Evolutionary conservation across 2,329 filamentous ascomycete genomes (phyloP), one percentile per base, ranked within the genome.

Genomic region (Purpureocillium lavendulum): DNA sequence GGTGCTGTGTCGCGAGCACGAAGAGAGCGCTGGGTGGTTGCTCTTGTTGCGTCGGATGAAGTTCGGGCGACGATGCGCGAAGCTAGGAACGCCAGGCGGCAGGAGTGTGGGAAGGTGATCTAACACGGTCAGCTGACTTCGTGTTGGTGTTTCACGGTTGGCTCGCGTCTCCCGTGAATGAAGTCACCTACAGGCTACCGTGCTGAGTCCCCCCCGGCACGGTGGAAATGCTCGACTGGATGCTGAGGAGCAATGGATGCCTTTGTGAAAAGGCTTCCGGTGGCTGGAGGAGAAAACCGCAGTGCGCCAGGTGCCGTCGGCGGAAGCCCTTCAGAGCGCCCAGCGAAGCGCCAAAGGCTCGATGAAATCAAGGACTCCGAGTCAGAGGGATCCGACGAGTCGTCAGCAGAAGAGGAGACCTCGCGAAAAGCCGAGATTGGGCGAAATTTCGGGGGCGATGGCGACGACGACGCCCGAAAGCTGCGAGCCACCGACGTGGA

Each of bases 41-140:
- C 14, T 32, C 30, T 16, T 24, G 35, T 16, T 28, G 18, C 30
- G 29, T 35, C 37, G 38, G 43, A 32, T 44, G 40, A 42, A 39
- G 33, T 3, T 39, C 39, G 43, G 43, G 31, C 15, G 17, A 10
- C 21, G 6, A 5, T 26, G 21, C 21, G 21, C 21, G 21, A 26
- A 26, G 21, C 21, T 5, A 6, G 21, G 21, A 26, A n/a, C n/a
- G n/a, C n/a, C n/a, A n/a, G n/a, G n/a, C n/a, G n/a, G n/a, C n/a
- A n/a, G n/a, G n/a, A 26, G 21, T 26, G 21, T 5, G 5, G 21
- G 21, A 26, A 26, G 21, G 21, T 10, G 21, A 5, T 26, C 10
- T 26, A 32, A 38, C 24, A 15, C 33, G 33, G 53, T 65, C 62
- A 65, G 55, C 52, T 65, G 62, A 63, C 53, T 54, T 61, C 62